phyloP scores from a whole-genome alignment of 352 stramenopile genomes.

The Pythium inflatum region DNA sequence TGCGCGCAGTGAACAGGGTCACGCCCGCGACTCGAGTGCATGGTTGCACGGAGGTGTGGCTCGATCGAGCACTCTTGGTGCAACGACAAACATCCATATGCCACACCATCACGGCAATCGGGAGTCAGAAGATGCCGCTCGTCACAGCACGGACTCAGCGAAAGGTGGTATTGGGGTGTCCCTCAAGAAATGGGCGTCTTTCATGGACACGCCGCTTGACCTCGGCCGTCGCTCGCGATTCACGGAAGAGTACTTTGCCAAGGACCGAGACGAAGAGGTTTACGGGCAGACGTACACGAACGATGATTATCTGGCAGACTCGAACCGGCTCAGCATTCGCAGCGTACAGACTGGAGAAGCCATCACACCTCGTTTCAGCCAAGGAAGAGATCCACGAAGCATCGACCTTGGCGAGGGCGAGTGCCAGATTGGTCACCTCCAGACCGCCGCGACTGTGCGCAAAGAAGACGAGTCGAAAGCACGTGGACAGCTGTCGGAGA shows the following conservation, averaged over 20 bases:
- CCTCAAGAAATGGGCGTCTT: conserved; percentile 77
- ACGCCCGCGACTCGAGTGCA: conserved; percentile 20
- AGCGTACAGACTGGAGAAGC: conserved; percentile 44
- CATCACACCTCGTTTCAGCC: conserved; percentile 11
- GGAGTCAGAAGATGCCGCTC: conserved; percentile 26
- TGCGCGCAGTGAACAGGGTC: conserved; percentile 10
- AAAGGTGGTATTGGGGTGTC: conserved; percentile 56
- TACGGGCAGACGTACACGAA: conserved; percentile 40
- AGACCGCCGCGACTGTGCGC: conserved; percentile 81
- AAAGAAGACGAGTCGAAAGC: conserved; percentile 78
- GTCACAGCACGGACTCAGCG: conserved; percentile 51
- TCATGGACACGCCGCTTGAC: conserved; percentile 64
- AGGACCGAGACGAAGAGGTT: conserved; percentile 48
- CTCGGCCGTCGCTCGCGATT: conserved; percentile 78
- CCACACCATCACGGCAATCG: conserved; percentile 16
- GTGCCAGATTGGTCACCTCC: conserved; percentile 82
- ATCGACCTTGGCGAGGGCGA: conserved; percentile 57
- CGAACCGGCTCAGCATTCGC: conserved; percentile 46
- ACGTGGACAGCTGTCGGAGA: conserved; percentile 75
- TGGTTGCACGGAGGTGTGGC: conserved; percentile 11
- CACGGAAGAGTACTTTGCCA: conserved; percentile 78
- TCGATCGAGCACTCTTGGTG: conserved; percentile 24
- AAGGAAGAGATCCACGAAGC: conserved; percentile 8
- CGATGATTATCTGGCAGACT: conserved; percentile 70
- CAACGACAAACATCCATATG: background rate